phyloP scores from a whole-genome alignment of 176 grass and related monocot genomes.

The Oryza glaberrima region DNA sequence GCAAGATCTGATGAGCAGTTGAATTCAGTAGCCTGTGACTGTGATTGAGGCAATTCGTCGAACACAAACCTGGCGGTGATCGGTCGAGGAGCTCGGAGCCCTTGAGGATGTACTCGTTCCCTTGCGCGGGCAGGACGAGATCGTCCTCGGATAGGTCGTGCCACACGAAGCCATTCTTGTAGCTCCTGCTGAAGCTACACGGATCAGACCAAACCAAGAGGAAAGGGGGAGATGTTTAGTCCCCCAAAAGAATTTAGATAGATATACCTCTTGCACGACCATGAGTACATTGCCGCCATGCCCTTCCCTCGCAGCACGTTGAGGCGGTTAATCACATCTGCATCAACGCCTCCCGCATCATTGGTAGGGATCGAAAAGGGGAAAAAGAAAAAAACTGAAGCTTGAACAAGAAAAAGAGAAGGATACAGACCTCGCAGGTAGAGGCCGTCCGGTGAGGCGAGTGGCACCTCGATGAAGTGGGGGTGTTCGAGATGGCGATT shows the following conservation, averaged over 20 bases:
- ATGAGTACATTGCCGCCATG: slow-evolving; percentile 92
- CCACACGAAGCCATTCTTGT: slow-evolving; percentile 96
- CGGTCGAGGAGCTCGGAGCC: slow-evolving; percentile 75
- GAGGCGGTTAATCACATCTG: slow-evolving; percentile 92
- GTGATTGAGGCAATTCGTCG: neutral
- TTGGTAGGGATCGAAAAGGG: slow-evolving; percentile 33
- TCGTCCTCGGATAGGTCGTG: slow-evolving; percentile 84
- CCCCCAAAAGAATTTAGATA: neutral
- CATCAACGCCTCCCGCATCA: neutral
- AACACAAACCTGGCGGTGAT: slow-evolving; percentile 49
- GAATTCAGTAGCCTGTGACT: neutral
- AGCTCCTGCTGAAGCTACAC: slow-evolving; percentile 55
- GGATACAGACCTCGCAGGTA: slow-evolving; percentile 77
- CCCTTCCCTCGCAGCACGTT: slow-evolving; percentile 84
- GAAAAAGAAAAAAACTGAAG: neutral
- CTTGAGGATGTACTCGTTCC: slow-evolving; percentile 88
- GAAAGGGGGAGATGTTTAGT: slow-evolving; percentile 14
- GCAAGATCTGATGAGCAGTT: slow-evolving; percentile 35
- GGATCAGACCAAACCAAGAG: slow-evolving; percentile 27
- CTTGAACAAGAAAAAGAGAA: neutral
- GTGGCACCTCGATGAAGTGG: slow-evolving; percentile 97
- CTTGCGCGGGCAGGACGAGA: slow-evolving; percentile 64
- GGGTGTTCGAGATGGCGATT: slow-evolving; percentile 96
- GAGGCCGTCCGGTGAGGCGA: slow-evolving; percentile 74
- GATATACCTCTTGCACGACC: slow-evolving; percentile 98